Conservation (phyloP, 768 basidiomycete genomes). For the Amanita pallidorosea region DNA sequence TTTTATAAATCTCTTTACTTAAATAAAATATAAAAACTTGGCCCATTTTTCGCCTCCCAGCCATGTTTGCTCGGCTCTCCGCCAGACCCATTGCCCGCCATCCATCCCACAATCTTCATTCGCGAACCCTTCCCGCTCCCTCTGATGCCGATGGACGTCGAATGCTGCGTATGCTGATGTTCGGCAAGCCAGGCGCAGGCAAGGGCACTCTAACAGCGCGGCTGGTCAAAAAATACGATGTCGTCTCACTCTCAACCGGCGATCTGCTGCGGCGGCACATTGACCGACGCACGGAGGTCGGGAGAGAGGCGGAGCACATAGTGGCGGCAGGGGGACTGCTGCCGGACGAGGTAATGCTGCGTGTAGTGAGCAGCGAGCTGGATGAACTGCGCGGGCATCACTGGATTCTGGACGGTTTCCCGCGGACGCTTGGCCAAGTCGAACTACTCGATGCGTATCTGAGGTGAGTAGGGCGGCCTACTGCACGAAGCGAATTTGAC, state of each 20-base stretch:
- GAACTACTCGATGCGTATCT: constrained; percentile 69
- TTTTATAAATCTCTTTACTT: neutral
- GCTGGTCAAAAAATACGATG: constrained; percentile 72
- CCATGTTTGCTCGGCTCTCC: no score
- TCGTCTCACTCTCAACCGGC: constrained; percentile 70
- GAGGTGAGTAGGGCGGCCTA: constrained; percentile 29
- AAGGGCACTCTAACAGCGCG: constrained; percentile 77
- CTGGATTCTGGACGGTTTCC: constrained; percentile 92
- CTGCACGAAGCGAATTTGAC: neutral
- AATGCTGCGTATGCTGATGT: constrained; percentile 59
- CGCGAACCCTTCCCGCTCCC: constrained; percentile 33
- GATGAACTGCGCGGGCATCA: constrained; percentile 51
- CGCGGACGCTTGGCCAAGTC: constrained; percentile 80
- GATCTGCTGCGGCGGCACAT: constrained; percentile 84
- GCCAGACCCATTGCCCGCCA: no score
- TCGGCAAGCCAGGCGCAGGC: constrained; percentile 75
- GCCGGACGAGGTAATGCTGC: constrained; percentile 72
- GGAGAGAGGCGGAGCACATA: constrained; percentile 62
- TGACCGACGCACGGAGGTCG: constrained; percentile 60
- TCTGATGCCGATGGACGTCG: neutral
- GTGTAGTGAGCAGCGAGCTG: constrained; percentile 64
- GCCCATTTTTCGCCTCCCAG: no score
- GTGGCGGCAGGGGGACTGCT: constrained; percentile 72
- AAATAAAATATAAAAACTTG: no score
- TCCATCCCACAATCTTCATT: neutral